phyloP scores from a whole-genome alignment of 2,329 filamentous ascomycete species.

The Neofusicoccum sp. region DNA sequence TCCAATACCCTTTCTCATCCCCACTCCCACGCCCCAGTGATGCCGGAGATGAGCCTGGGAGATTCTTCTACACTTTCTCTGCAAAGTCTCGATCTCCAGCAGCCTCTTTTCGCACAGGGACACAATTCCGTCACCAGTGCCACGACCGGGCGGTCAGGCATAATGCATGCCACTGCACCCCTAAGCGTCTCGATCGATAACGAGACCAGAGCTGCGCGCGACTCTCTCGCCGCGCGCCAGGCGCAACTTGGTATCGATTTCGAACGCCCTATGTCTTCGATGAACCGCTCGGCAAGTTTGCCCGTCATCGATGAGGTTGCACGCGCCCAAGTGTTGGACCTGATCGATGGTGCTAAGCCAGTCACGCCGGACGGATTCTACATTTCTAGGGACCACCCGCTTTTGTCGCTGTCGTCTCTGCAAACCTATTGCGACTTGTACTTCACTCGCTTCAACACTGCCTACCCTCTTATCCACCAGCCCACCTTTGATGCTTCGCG shows the following conservation, averaged over 20 bases:
- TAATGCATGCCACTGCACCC: not conserved
- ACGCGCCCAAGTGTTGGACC: conserved; percentile 46
- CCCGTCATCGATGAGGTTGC: conserved; percentile 43
- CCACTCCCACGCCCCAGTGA: conserved; percentile 5
- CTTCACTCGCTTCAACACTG: conserved; percentile 60
- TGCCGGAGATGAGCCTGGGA: conserved; percentile 10
- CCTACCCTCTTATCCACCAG: conserved; percentile 60
- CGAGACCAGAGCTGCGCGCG: not conserved
- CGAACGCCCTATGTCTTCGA: conserved; percentile 35
- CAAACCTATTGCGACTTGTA: conserved; percentile 60
- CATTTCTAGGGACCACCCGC: conserved; percentile 50
- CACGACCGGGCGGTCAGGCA: not conserved
- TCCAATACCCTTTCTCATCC: not conserved
- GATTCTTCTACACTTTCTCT: conserved; percentile 1
- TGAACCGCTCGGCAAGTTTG: conserved; percentile 31
- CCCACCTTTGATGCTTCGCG: conserved; percentile 55
- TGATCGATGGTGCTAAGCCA: conserved; percentile 52
- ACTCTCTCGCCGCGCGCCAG: not conserved
- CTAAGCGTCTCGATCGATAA: not conserved
- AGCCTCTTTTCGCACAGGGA: not conserved
- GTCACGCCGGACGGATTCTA: conserved; percentile 48
- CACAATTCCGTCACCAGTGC: not conserved
- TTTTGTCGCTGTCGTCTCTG: conserved; percentile 52
- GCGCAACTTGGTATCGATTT: conserved; percentile 25
- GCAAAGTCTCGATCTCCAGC: conserved; percentile 1